phyloP scores from a whole-genome alignment of 139 green algal species.

The Picochlorum sp. region DNA sequence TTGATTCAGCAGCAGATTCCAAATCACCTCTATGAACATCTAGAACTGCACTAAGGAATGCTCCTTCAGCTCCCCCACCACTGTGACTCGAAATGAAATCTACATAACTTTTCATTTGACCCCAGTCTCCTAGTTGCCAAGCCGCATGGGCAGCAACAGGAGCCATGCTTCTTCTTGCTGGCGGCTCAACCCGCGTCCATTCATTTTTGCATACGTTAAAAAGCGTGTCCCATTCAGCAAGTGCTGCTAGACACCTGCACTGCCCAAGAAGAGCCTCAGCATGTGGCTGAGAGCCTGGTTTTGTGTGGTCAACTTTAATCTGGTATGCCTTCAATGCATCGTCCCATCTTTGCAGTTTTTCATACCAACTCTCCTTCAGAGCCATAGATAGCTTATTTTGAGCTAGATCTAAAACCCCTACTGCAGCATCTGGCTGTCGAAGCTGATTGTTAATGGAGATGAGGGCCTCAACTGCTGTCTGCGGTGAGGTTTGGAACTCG shows the following conservation, averaged over 20 bases:
- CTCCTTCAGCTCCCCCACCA: conserved; percentile 34
- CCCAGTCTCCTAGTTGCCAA: conserved; percentile 95
- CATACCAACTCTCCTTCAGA: conserved; percentile 84
- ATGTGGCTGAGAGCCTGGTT: conserved; percentile 22
- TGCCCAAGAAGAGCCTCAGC: conserved; percentile 63
- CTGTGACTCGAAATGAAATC: conserved; percentile 40
- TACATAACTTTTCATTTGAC: conserved; percentile 79
- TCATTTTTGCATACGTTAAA: conserved; percentile 51
- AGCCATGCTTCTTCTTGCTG: conserved; percentile 65
- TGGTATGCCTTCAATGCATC: conserved; percentile 87
- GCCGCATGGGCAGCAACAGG: conserved; percentile 82
- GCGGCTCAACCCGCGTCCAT: conserved; percentile 67
- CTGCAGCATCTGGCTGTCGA: conserved; percentile 88
- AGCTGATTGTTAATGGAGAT: conserved; percentile 99
- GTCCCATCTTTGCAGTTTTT: conserved; percentile 97
- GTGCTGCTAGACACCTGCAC: conserved; percentile 69
- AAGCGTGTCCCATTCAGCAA: conserved; percentile 91
- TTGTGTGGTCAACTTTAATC: conserved; percentile 31
- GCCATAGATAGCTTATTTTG: conserved; percentile 82
- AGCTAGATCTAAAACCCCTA: conserved; percentile 81
- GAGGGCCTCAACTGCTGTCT: conserved; percentile 82
- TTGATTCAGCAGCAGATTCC: conserved; percentile 24
- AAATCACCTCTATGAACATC: conserved; percentile 50
- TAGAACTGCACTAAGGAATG: conserved; percentile 86
- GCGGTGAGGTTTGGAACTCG: conserved; percentile 70